Evolutionary conservation across 2,329 filamentous ascomycete species (phyloP).

Genomic region (Hymenoscyphus occultus): DNA sequence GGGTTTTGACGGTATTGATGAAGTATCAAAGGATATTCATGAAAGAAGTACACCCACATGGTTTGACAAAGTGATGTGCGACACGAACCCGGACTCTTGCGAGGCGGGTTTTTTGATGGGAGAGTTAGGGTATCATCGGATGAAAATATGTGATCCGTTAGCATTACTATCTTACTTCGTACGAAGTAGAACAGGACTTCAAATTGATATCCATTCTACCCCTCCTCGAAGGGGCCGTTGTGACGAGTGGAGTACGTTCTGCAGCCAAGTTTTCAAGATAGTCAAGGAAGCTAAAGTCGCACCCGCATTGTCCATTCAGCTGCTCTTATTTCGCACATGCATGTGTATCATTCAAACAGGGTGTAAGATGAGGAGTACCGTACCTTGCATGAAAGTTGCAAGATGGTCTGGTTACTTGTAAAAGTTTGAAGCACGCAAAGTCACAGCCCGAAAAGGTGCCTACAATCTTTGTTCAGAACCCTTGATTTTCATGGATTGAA

Average conservation of each 20-base stretch:
- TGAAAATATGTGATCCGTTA: too few species aligned
- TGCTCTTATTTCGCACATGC: neutral
- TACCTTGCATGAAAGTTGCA: neutral
- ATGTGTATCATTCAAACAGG: neutral
- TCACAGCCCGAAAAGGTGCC: neutral
- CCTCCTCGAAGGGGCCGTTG: neutral
- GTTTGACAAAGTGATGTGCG: too few species aligned
- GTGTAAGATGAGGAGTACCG: neutral
- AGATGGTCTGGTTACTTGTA: neutral
- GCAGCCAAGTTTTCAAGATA: neutral
- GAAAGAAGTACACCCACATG: too few species aligned
- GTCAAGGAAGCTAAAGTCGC: neutral
- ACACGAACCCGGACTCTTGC: too few species aligned
- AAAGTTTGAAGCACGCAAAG: conserved; percentile 1
- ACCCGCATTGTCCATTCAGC: neutral
- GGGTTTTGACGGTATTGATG: too few species aligned
- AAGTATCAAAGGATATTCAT: too few species aligned
- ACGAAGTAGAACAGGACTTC: too few species aligned
- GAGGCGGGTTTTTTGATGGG: too few species aligned
- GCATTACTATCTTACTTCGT: too few species aligned
- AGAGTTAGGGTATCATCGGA: too few species aligned
- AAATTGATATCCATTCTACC: neutral
- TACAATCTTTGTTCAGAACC: neutral
- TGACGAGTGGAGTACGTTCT: neutral
- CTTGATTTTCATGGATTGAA: neutral